Evolutionary conservation across 176 grass and related monocot species (phyloP).

Genomic region (Carex littledalei): DNA sequence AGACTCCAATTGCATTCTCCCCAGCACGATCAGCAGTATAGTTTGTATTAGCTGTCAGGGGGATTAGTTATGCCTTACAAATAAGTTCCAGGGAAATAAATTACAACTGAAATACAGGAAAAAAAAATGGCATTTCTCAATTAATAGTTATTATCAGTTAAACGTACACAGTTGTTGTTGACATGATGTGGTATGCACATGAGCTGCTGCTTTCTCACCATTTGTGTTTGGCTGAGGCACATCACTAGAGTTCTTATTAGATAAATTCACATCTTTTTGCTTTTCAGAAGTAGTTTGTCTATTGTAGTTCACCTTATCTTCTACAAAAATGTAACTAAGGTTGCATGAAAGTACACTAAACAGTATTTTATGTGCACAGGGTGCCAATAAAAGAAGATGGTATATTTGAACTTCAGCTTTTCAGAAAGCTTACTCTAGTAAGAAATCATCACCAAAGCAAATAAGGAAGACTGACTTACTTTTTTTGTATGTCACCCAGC

Average conservation of each 20-base stretch:
- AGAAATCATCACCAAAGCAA: neutral
- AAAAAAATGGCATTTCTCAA: neutral
- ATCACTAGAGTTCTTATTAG: neutral
- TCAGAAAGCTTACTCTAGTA: neutral
- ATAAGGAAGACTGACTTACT: neutral
- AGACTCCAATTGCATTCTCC: neutral
- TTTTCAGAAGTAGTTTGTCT: neutral
- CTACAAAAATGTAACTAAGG: slow-evolving; percentile 5
- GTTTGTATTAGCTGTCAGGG: neutral
- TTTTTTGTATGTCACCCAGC: neutral
- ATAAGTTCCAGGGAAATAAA: neutral
- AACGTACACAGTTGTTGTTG: neutral
- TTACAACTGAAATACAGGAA: neutral
- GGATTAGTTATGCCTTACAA: neutral
- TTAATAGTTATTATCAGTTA: neutral
- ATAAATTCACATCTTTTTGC: neutral
- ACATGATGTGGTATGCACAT: neutral
- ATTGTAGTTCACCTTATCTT: neutral
- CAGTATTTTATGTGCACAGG: neutral
- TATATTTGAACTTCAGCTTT: neutral
- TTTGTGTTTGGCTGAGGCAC: neutral
- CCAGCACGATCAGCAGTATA: neutral
- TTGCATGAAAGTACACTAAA: neutral
- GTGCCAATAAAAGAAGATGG: neutral
- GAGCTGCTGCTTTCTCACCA: neutral